Conservation (phyloP, 2,329 filamentous ascomycete genomes). For the Cladosporium austrohemisphaericum region DNA sequence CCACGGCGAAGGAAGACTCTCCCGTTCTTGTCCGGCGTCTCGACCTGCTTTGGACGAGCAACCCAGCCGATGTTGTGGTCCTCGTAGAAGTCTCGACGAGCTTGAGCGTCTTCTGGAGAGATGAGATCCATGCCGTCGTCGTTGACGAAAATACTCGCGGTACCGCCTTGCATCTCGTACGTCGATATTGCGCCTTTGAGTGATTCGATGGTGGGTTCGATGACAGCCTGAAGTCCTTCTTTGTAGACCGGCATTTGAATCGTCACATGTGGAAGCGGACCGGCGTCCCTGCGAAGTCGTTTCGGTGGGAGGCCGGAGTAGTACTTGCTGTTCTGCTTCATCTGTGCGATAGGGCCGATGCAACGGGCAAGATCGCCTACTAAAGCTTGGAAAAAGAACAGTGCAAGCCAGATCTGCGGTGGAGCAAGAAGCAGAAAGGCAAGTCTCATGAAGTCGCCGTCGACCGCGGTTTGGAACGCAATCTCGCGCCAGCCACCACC, state of each 20-base stretch:
- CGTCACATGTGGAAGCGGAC: constrained; percentile 53
- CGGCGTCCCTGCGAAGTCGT: constrained; percentile 35
- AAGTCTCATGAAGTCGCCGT: constrained; percentile 52
- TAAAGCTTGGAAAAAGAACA: constrained; percentile 51
- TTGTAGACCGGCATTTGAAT: constrained; percentile 43
- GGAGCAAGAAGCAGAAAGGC: constrained; percentile 52
- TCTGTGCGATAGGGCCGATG: constrained; percentile 43
- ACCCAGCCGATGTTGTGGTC: constrained; percentile 51
- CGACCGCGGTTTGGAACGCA: constrained; percentile 52
- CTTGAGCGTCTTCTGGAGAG: constrained; percentile 41
- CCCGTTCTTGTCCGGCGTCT: constrained; percentile 49
- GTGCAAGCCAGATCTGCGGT: constrained; percentile 56
- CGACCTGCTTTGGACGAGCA: constrained; percentile 47
- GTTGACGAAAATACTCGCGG: constrained; percentile 65
- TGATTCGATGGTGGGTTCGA: constrained; percentile 37
- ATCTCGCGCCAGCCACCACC: constrained; percentile 56
- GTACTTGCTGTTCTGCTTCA: constrained; percentile 44
- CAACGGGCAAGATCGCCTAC: constrained; percentile 40
- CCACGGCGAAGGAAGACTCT: constrained; percentile 53
- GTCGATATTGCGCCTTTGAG: constrained; percentile 46
- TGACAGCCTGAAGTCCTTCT: constrained; percentile 38
- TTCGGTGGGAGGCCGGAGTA: constrained; percentile 42
- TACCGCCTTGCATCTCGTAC: constrained; percentile 56
- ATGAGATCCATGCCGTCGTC: constrained; percentile 66
- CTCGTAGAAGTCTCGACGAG: constrained; percentile 47